phyloP scores from a whole-genome alignment of 1,139 yeast genomes.

The Candida dubliniensis region DNA sequence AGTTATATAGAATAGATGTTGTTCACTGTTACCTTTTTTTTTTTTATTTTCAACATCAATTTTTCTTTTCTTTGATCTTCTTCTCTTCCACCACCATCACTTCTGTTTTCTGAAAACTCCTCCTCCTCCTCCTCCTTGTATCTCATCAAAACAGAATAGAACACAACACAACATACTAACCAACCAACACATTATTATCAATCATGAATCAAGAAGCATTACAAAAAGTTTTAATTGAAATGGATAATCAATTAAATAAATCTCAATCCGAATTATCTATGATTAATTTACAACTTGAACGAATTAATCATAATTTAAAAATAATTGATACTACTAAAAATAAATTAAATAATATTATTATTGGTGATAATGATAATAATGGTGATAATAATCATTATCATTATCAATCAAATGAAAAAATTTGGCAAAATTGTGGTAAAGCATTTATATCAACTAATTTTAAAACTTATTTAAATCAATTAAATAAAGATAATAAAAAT shows the following conservation, averaged over 20 bases:
- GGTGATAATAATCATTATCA: no score
- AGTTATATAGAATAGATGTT: no score
- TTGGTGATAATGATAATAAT: no score
- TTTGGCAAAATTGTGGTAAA: slow-evolving; percentile 88
- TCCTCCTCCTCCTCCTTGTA: no score
- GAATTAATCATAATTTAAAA: slow-evolving; percentile 56
- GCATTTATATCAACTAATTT: slow-evolving; percentile 54
- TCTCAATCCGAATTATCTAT: slow-evolving; percentile 63
- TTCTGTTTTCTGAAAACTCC: no score
- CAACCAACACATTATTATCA: slow-evolving; percentile 8
- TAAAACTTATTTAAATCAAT: slow-evolving; percentile 46
- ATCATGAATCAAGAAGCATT: slow-evolving; percentile 52
- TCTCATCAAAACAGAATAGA: no score
- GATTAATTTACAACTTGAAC: slow-evolving; percentile 59
- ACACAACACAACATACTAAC: no score
- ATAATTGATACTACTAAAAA: slow-evolving; percentile 56
- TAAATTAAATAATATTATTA: slow-evolving; percentile 48
- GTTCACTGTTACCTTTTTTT: no score
- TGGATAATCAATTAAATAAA: slow-evolving; percentile 62
- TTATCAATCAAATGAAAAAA: slow-evolving; percentile 44
- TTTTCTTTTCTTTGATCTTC: background rate
- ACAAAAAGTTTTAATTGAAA: slow-evolving; percentile 55
- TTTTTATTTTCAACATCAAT: background rate
- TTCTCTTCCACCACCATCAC: background rate
- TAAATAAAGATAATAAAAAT: slow-evolving; percentile 52